phyloP scores from a whole-genome alignment of 1,284 basidiomycete species.

The Marasmius sp. region DNA sequence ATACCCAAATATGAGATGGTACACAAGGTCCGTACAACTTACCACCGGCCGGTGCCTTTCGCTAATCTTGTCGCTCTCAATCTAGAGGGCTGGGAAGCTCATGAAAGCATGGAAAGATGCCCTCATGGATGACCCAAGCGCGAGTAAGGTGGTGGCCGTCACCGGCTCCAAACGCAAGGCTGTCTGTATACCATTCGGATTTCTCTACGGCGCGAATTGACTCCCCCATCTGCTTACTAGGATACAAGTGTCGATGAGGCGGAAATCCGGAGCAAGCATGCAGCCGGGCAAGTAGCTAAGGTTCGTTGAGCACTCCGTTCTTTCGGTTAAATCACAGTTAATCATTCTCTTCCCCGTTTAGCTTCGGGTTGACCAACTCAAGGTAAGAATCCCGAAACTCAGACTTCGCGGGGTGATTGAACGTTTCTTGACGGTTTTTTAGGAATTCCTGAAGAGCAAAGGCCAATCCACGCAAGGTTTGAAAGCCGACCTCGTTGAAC shows the following conservation, averaged over 20 bases:
- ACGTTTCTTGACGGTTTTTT: constrained; percentile 14
- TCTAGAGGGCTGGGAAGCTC: constrained; percentile 71
- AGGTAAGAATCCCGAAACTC: constrained; percentile 39
- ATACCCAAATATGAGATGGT: constrained; percentile 78
- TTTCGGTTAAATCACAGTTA: constrained; percentile 10
- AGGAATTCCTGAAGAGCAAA: constrained; percentile 73
- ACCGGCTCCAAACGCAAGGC: constrained; percentile 68
- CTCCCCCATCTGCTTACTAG: constrained; percentile 29
- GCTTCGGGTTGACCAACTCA: constrained; percentile 78
- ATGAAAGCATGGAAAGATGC: constrained; percentile 76
- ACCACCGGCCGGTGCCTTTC: not conserved
- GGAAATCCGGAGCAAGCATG: constrained; percentile 67
- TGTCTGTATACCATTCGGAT: constrained; percentile 39
- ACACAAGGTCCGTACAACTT: constrained; percentile 53
- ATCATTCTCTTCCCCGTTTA: constrained; percentile 27
- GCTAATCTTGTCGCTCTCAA: constrained; percentile 7
- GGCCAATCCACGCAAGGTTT: constrained; percentile 59
- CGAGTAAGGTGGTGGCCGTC: constrained; percentile 43
- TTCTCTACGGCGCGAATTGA: constrained; percentile 7
- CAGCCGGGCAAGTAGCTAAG: constrained; percentile 60
- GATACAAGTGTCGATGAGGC: constrained; percentile 61
- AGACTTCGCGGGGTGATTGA: not conserved
- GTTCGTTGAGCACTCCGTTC: constrained; percentile 38
- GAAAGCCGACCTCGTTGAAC: constrained; percentile 69
- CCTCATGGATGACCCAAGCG: constrained; percentile 66